Evolutionary conservation across 495 filamentous ascomycete species (phyloP).

Genomic region (Trypethelium eluteriae): DNA sequence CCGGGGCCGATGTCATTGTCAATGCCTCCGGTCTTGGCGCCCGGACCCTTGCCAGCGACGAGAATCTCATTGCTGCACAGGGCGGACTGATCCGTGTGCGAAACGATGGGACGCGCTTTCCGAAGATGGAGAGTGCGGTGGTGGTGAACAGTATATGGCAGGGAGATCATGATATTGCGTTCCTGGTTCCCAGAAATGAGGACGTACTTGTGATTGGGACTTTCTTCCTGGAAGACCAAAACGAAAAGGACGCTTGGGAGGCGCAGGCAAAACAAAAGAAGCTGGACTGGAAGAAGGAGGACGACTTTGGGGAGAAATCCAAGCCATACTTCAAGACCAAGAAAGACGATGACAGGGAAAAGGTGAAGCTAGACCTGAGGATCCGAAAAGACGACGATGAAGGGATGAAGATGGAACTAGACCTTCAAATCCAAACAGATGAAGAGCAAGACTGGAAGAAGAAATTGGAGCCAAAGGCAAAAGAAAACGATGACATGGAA

Average conservation of each 20-base stretch:
- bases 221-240: conserved; percentile 25
- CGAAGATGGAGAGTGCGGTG: conserved; percentile 40
- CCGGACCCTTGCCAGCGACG: conserved; percentile 35
- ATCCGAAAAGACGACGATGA: no score
- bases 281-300: no score
- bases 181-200: conserved; percentile 47
- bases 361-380: no score
- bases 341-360: no score
- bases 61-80: conserved; percentile 39
- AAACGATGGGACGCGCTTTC: conserved; percentile 45
- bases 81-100: conserved; percentile 45
- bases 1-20: conserved; percentile 41
- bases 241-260: not conserved
- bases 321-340: no score
- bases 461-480: not conserved
- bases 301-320: no score
- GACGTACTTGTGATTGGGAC: conserved; percentile 42
- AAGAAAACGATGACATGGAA: not conserved
- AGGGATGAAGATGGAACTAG: no score
- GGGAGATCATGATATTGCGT: conserved; percentile 39
- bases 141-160: conserved; percentile 33
- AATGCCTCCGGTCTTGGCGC: conserved; percentile 43
- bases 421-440: no score
- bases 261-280: no score
- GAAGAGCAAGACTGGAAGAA: not conserved